Evolutionary conservation across 2,329 filamentous ascomycete genomes (phyloP).

Genomic region (Fusarium mexicanum): DNA sequence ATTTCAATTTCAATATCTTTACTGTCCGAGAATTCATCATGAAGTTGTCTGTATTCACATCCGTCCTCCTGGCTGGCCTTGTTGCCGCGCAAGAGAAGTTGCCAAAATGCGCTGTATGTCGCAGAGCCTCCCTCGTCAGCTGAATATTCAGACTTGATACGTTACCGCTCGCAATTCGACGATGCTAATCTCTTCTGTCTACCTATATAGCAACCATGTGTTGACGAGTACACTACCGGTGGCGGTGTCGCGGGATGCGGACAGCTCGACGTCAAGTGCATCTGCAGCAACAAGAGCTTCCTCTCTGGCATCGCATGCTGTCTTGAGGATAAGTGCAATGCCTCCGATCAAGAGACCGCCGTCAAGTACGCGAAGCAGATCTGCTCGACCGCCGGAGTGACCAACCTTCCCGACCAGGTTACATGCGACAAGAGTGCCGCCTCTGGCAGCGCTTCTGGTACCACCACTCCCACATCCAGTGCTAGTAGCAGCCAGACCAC

Average conservation of each 20-base stretch:
- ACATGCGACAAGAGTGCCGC: slow-evolving; percentile 45
- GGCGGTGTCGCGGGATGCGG: slow-evolving; percentile 51
- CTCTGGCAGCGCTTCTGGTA: slow-evolving; percentile 5
- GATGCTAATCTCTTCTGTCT: slow-evolving; percentile 7
- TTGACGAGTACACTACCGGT: slow-evolving; percentile 47
- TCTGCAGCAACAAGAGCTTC: slow-evolving; percentile 55
- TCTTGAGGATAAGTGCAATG: slow-evolving; percentile 48
- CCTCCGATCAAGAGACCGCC: slow-evolving; percentile 46
- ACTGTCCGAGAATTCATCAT: slow-evolving; percentile 40
- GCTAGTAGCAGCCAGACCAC: slow-evolving; percentile 2
- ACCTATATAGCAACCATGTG: slow-evolving; percentile 45
- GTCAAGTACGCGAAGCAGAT: slow-evolving; percentile 52
- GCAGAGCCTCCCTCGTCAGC: neutral
- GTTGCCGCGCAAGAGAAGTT: slow-evolving; percentile 47
- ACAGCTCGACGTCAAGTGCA: slow-evolving; percentile 52
- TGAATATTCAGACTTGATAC: neutral
- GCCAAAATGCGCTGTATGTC: slow-evolving; percentile 53
- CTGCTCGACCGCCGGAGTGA: slow-evolving; percentile 50
- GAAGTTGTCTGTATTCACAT: slow-evolving; percentile 48
- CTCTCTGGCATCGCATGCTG: slow-evolving; percentile 55
- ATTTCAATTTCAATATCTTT: neutral
- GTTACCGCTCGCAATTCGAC: neutral
- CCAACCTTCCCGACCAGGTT: slow-evolving; percentile 49
- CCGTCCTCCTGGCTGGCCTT: slow-evolving; percentile 46
- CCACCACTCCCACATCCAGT: slow-evolving; percentile 18